Evolutionary conservation across 2,329 filamentous ascomycete species (phyloP).

Genomic region (Emmonsia crescens): DNA sequence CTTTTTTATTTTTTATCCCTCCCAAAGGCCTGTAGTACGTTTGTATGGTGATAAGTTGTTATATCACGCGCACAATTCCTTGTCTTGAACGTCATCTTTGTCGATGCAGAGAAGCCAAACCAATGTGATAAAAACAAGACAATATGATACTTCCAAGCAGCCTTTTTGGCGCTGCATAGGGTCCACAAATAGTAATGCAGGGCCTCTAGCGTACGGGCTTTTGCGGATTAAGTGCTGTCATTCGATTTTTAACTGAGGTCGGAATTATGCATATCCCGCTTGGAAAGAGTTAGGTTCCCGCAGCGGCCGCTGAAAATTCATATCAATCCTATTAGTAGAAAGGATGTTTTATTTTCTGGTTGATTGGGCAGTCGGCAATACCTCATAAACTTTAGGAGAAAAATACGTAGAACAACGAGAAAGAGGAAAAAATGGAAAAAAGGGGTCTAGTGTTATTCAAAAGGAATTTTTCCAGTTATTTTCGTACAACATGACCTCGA

Average conservation of each 20-base stretch:
- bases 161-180: not conserved
- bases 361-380: not conserved
- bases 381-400: not conserved
- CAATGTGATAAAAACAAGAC: not conserved
- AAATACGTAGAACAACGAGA: not conserved
- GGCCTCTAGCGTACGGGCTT: not conserved
- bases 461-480: not conserved
- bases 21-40: not conserved
- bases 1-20: not conserved
- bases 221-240: not conserved
- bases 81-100: not conserved
- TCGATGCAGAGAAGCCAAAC: not conserved
- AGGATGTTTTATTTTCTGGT: not conserved
- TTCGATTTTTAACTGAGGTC: not conserved
- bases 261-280: not conserved
- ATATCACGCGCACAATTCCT: not conserved
- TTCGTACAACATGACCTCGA: not conserved
- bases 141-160: not conserved
- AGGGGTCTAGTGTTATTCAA: not conserved
- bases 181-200: not conserved
- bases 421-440: too few species aligned
- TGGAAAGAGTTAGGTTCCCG: not conserved
- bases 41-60: not conserved
- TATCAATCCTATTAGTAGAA: not conserved
- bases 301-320: conserved; percentile 1